Base-by-base conservation (phyloP, 768 basidiomycete species). In the Lactifluus rugatus region DNA sequence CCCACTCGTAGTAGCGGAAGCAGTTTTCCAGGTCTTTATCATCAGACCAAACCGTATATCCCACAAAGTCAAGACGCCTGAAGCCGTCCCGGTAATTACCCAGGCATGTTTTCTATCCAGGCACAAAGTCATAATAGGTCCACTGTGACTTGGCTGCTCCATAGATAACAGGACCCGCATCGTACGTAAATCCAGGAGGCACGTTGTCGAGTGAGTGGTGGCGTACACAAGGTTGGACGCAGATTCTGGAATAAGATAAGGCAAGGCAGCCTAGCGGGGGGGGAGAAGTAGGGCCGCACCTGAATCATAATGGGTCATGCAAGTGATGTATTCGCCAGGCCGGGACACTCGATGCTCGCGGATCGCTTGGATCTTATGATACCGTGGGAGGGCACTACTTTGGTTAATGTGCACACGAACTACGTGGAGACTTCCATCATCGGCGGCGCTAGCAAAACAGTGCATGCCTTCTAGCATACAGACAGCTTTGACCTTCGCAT, bases 31-130 rank as follows among this genome's bases (percentile, higher is more conserved):
- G 59, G 84, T 89, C 69, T 88, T 89, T 62, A 98, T 76, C 4
- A 87, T 74, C 19, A 97, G 74, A 1, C 94, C 93, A 64, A 98
- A 99, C 10, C 95, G 86, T 44, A 92, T 82, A 72, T 99, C 96
- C 93, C 94, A 99, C 2, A 99, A 76, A 0, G 89, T 84, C 13
- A 98, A 73, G 14, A 87, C 81, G 5, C 95, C 96, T 1, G 80
- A 81, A 2, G 87, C 82, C 1, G 95, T 96, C 2, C 91, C 95
- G 17, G 89, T 84, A 13, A 96, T 76, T 25, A 95, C 76, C 95
- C 95, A 98, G 5, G 88, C 81, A 25, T 80, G 82, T 66, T 87
- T 89, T 34, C 83, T 81, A 68, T 95, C 93, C 47, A 93, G 70
- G 64, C 91, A 95, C 57, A 95, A 70, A 41, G 83, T 80, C 0